These are phyloP conservation scores for Carex arenaria DNA, from an alignment of 202 grass and related monocot species.

Conservation along the genomic window DNA sequence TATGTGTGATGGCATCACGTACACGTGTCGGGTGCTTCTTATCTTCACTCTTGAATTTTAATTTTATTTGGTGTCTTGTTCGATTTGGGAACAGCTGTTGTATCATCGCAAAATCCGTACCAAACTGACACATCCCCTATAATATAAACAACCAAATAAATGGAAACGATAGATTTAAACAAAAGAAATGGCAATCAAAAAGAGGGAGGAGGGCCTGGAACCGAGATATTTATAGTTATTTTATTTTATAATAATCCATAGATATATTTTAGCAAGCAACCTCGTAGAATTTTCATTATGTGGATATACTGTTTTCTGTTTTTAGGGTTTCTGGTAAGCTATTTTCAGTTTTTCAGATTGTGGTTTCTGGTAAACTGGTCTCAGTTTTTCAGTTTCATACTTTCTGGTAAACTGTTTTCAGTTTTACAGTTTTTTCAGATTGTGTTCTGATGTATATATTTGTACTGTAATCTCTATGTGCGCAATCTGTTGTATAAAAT, in stretches of 20 bases:
- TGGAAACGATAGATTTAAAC: conserved; percentile 16
- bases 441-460: too few relatives aligned
- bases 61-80: conserved; percentile 62
- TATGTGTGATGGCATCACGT: conserved; percentile 62
- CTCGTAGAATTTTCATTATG: background rate
- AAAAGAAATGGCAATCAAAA: conserved; percentile 3
- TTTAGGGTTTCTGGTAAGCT: too few relatives aligned
- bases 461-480: too few relatives aligned
- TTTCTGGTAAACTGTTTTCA: too few relatives aligned
- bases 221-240: background rate
- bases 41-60: conserved; percentile 85
- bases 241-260: conserved; percentile 3
- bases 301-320: too few relatives aligned
- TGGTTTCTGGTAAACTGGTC: too few relatives aligned
- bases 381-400: too few relatives aligned
- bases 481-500: too few relatives aligned
- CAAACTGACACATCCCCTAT: conserved; percentile 89
- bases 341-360: too few relatives aligned
- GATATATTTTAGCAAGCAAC: conserved; percentile 41
- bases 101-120: conserved; percentile 97
- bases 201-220: background rate
- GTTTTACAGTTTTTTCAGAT: too few relatives aligned
- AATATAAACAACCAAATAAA: conserved; percentile 17
- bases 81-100: conserved; percentile 75
- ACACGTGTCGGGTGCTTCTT: conserved; percentile 62